Conservation (phyloP, 2,329 filamentous ascomycete genomes). For the Verticillium nubilum region DNA sequence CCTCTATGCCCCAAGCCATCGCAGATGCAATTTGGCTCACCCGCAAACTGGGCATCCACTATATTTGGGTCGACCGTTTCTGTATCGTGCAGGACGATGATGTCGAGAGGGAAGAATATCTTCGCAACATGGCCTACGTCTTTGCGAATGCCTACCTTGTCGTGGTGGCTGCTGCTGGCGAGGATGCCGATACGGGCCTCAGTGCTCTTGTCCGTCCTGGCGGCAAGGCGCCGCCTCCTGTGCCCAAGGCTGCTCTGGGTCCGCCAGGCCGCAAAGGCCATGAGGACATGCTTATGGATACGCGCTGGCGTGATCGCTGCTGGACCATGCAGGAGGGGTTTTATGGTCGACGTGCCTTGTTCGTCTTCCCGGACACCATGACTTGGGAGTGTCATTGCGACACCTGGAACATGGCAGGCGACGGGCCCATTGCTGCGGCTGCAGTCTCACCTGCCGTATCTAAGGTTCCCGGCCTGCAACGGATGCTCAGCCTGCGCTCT, state of each 20-base stretch:
- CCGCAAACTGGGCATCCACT: conserved; percentile 34
- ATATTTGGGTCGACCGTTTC: conserved; percentile 41
- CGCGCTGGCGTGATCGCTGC: conserved; percentile 32
- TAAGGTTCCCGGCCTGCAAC: background rate
- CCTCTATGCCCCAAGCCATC: conserved; percentile 33
- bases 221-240: conserved; percentile 9
- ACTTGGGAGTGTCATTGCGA: conserved; percentile 43
- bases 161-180: conserved; percentile 35
- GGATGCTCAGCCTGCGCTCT: background rate
- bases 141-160: conserved; percentile 39
- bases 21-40: conserved; percentile 38
- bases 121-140: conserved; percentile 38
- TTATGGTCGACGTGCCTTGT: conserved; percentile 36
- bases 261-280: conserved; percentile 23
- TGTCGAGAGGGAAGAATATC: conserved; percentile 30
- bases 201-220: conserved; percentile 6
- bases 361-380: conserved; percentile 35
- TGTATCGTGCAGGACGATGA: conserved; percentile 40
- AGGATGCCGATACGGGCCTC: conserved; percentile 28
- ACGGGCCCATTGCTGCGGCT: background rate
- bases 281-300: conserved; percentile 30
- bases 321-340: conserved; percentile 39
- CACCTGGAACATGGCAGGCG: conserved; percentile 24
- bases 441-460: background rate
- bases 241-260: conserved; percentile 28